These are phyloP conservation scores for Lasiosphaeriaceae sp. DNA, from an alignment of 495 filamentous ascomycete genomes.

Conservation along the genomic window DNA sequence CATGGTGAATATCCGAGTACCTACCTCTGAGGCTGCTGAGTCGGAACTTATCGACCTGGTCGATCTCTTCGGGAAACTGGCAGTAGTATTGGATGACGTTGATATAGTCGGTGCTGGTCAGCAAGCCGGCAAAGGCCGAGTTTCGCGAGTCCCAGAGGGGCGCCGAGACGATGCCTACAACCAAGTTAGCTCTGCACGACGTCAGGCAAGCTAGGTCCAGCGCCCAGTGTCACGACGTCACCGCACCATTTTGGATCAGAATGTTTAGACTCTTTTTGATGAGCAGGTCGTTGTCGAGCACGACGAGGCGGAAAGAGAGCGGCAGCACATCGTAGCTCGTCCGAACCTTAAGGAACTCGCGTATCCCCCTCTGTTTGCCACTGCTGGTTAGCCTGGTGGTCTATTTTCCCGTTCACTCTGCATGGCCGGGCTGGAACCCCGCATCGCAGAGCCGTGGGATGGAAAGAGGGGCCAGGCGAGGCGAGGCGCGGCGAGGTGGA, in stretches of 20 bases:
- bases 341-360: conserved; percentile 93
- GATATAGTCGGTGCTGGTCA: conserved; percentile 96
- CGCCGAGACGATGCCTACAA: conserved; percentile 89
- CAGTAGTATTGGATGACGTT: conserved; percentile 99
- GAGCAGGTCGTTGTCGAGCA: conserved; percentile 89
- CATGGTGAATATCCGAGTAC: conserved; percentile 10
- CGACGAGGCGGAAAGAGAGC: conserved; percentile 92
- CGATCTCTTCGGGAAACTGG: conserved; percentile 88
- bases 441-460: conserved; percentile 7
- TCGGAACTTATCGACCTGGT: conserved; percentile 89
- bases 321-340: conserved; percentile 98
- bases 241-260: conserved; percentile 90
- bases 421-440: conserved; percentile 21
- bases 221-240: conserved; percentile 7
- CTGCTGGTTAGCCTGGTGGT: conserved; percentile 11
- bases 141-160: conserved; percentile 96
- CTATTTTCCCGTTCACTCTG: not conserved
- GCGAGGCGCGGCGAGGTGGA: not conserved
- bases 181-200: conserved; percentile 3
- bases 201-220: conserved; percentile 1
- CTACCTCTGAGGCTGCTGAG: conserved; percentile 88
- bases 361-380: conserved; percentile 67
- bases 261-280: conserved; percentile 97
- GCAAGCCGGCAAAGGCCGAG: conserved; percentile 87
- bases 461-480: conserved; percentile 1